These are phyloP conservation scores for Wallacemonas rigidus DNA, from an alignment of 208 protist species.

Conservation along the genomic window DNA sequence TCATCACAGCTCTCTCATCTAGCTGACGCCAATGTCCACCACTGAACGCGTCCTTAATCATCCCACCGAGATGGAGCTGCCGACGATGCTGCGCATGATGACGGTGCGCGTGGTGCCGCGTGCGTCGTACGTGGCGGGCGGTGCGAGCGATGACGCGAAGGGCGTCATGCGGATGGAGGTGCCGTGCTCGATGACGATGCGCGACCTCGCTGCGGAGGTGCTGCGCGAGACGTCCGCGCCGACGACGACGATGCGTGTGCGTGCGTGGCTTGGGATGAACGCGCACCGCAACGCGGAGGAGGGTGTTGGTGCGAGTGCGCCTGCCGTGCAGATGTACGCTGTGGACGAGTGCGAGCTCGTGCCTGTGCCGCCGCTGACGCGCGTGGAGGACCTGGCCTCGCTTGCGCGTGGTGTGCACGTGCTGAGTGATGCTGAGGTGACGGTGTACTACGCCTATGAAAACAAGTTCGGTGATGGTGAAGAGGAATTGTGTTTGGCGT, in stretches of 20 bases:
- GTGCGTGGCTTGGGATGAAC: slow-evolving; percentile 3
- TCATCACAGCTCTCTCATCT: background rate
- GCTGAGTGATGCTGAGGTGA: background rate
- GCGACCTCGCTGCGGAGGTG: slow-evolving; percentile 2
- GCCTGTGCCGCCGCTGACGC: slow-evolving; percentile 5
- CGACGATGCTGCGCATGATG: slow-evolving; percentile 16
- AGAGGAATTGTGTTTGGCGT: slow-evolving; percentile 8
- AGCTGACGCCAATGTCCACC: background rate
- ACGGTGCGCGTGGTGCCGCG: slow-evolving; percentile 5
- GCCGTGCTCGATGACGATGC: slow-evolving; percentile 12
- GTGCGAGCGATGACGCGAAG: background rate
- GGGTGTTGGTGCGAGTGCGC: background rate
- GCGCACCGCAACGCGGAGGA: background rate
- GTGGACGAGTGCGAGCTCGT: slow-evolving; percentile 7
- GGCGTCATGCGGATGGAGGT: slow-evolving; percentile 5
- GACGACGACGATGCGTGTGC: slow-evolving; percentile 11
- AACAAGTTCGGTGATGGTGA: slow-evolving; percentile 4
- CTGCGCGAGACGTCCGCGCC: slow-evolving; percentile 8
- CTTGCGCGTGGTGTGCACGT: background rate
- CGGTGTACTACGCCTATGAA: background rate
- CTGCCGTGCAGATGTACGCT: slow-evolving; percentile 19
- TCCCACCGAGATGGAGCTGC: background rate
- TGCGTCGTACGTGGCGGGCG: slow-evolving; percentile 11
- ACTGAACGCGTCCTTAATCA: background rate
- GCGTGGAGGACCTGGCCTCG: background rate